Evolutionary conservation across 345 rosid species (phyloP).

Genomic region (Combretum micranthum): DNA sequence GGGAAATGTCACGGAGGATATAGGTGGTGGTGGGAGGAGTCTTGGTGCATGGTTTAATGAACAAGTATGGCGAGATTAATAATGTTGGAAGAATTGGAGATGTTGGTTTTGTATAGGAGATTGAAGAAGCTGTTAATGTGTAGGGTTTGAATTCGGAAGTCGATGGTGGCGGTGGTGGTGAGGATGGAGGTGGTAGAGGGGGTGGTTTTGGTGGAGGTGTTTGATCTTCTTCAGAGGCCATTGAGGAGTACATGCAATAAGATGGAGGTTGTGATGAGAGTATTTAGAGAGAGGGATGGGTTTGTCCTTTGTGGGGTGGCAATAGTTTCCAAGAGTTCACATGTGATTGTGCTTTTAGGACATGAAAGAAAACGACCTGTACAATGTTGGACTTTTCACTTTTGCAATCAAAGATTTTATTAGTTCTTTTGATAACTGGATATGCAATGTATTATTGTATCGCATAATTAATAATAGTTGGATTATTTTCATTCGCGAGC

Average conservation of each 20-base stretch:
- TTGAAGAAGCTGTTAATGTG: conserved; percentile 53
- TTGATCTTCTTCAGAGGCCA: conserved; percentile 31
- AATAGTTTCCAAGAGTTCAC: too few species aligned
- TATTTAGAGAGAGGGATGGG: conserved; percentile 9
- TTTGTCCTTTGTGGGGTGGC: conserved; percentile 1
- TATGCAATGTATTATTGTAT: too few species aligned
- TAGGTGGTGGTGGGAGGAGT: conserved; percentile 32
- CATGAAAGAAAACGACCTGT: too few species aligned
- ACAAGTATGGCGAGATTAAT: conserved; percentile 16
- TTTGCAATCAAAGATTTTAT: too few species aligned
- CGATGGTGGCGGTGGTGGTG: conserved; percentile 21
- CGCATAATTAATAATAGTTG: too few species aligned
- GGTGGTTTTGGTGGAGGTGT: conserved; percentile 12
- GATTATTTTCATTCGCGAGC: too few species aligned
- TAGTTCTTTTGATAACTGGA: too few species aligned
- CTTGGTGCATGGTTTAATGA: conserved; percentile 33
- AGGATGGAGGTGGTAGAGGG: conserved; percentile 17
- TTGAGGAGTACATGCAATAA: conserved; percentile 19
- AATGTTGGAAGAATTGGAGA: conserved; percentile 12
- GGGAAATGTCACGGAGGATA: conserved; percentile 60
- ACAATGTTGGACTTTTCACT: too few species aligned
- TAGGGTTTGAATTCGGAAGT: conserved; percentile 17
- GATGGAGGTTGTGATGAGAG: conserved; percentile 5
- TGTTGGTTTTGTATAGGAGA: conserved; percentile 55
- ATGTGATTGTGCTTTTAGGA: too few species aligned